phyloP scores from a whole-genome alignment of 2,329 filamentous ascomycete genomes.

The Bipolaris gigantea region DNA sequence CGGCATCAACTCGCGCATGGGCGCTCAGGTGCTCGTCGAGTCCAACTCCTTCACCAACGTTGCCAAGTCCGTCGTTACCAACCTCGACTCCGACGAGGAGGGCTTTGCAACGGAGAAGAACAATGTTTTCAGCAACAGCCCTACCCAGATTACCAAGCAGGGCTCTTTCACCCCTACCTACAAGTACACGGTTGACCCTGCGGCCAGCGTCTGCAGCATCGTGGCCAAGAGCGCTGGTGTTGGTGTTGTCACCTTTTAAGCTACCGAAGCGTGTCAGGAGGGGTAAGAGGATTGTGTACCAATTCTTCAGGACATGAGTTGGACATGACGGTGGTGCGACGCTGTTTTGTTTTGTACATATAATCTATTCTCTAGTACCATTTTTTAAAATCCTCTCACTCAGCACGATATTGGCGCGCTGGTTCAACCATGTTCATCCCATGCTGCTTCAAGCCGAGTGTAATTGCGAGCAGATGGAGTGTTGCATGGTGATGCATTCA shows the following conservation, averaged over 20 bases:
- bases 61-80: constrained; percentile 59
- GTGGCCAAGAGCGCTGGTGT: constrained; percentile 36
- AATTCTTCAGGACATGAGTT: background rate
- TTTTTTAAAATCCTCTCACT: too few species aligned
- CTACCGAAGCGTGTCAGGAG: background rate
- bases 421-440: too few species aligned
- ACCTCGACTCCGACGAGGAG: constrained; percentile 59
- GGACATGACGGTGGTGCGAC: background rate
- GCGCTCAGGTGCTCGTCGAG: constrained; percentile 50
- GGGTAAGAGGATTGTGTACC: background rate
- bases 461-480: too few species aligned
- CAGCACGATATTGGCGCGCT: too few species aligned
- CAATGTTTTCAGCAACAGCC: constrained; percentile 48
- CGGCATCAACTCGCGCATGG: constrained; percentile 50
- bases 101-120: constrained; percentile 52
- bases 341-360: constrained; percentile 25
- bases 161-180: constrained; percentile 59
- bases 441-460: too few species aligned
- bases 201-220: constrained; percentile 30
- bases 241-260: constrained; percentile 37
- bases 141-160: constrained; percentile 51
- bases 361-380: constrained; percentile 7
- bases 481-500: too few species aligned
- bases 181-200: constrained; percentile 48
- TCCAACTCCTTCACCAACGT: constrained; percentile 59